Evolutionary conservation across 2,329 filamentous ascomycete species (phyloP), one percentile per base, ranked within the genome.

Genomic region (Sporothrix pallida): DNA sequence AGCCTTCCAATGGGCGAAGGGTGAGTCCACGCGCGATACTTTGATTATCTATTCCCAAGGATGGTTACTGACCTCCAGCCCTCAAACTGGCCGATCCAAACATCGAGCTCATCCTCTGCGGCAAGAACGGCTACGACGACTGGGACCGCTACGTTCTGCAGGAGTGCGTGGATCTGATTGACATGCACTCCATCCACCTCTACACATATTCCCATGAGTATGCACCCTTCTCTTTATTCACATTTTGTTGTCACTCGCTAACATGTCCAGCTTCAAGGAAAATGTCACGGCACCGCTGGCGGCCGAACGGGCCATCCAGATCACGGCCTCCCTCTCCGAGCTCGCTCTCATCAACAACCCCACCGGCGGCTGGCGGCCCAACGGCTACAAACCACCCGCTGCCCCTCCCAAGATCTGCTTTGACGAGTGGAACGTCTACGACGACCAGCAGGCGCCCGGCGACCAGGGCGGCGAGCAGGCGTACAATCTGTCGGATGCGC

Each of bases 341-440:
- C 87, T 94, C 1, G 92, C 92, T 0, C 86, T 90, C 48, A 90
- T 93, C 78, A 52, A 50, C 54, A 58, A 44, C 67, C 67, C 50
- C 2, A 44, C 26, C 0, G 48, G 26, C 50, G 50, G 67, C 17
- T 42, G 48, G 26, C 50, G 48, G 2, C 67, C 50, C 15, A 56
- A 58, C 50, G 31, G 67, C 50, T 23, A 44, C 50, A 67, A 48
- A 12, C 31, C 50, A 5, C 67, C 48, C 17, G 5, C 67, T 2
- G 50, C n/a, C 7, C 71, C 52, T 3, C 84, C 87, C 3, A 91
- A 87, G 70, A 93, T 95, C 80, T 94, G 92, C 84, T 94, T 94
- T 79, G 92, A 95, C 79, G 92, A 94, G 81, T 94, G 92, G 92
- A 95, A 94, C 80, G 92, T 94, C 9, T 95, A 92, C 92, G 91